Evolutionary conservation across 148 eudicot species (phyloP).

Genomic region (Rhododendron kiyosumense): DNA sequence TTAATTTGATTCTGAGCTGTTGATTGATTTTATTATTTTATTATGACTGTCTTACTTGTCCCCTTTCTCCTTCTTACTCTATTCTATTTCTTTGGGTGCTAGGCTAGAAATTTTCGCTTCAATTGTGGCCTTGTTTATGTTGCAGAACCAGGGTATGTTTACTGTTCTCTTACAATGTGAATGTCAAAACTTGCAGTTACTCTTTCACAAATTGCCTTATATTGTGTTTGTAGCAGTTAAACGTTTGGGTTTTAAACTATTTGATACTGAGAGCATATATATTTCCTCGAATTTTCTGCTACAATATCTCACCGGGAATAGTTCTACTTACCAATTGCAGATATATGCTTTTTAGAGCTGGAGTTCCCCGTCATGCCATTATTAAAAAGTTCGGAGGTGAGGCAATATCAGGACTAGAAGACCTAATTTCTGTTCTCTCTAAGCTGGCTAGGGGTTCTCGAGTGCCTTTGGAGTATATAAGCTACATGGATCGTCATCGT

Average conservation of each 20-base stretch:
- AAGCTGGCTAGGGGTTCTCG: slow-evolving; percentile 77
- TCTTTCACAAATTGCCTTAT: neutral
- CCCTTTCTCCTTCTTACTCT: neutral
- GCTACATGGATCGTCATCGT: slow-evolving; percentile 71
- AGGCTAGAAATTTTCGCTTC: slow-evolving; percentile 96
- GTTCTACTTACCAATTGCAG: slow-evolving; percentile 30
- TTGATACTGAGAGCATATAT: neutral
- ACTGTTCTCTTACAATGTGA: neutral
- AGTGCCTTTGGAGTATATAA: slow-evolving; percentile 85
- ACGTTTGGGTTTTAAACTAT: neutral
- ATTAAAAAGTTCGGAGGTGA: slow-evolving; percentile 83
- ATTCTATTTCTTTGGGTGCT: slow-evolving; percentile 18
- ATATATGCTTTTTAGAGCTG: slow-evolving; percentile 90
- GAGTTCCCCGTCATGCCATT: slow-evolving; percentile 95
- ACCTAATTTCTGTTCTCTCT: slow-evolving; percentile 62
- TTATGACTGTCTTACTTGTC: neutral
- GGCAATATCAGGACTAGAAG: slow-evolving; percentile 66
- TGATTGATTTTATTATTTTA: neutral
- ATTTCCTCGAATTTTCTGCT: neutral
- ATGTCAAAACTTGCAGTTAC: neutral
- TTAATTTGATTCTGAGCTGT: slow-evolving; percentile 1
- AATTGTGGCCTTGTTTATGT: slow-evolving; percentile 96
- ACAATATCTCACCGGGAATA: neutral
- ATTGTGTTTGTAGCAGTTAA: neutral
- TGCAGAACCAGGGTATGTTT: slow-evolving; percentile 87